phyloP scores from a whole-genome alignment of 805 yeast genomes.

The Kluyveromyces nonfermentans region DNA sequence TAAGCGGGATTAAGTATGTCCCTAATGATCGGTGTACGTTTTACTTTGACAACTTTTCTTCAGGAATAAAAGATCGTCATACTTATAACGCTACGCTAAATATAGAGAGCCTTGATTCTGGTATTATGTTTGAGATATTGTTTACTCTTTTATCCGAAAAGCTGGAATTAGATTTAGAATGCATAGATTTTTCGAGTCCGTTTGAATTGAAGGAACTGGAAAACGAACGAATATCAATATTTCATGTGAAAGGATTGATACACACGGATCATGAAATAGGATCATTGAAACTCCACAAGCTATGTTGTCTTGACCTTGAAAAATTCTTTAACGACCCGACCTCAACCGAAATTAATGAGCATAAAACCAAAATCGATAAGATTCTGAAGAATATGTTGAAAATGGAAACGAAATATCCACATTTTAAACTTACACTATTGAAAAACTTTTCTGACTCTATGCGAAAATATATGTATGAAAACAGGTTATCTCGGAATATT shows the following conservation, averaged over 20 bases:
- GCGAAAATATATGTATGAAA: background rate
- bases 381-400: conserved; percentile 1
- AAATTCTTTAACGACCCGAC: background rate
- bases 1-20: conserved; percentile 12
- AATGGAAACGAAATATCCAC: background rate
- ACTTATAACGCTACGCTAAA: conserved; percentile 12
- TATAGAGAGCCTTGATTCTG: conserved; percentile 9
- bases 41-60: conserved; percentile 12
- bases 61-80: conserved; percentile 6
- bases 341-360: background rate
- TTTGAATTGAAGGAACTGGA: conserved; percentile 12
- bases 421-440: background rate
- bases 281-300: background rate
- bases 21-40: conserved; percentile 9
- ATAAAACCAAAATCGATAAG: conserved; percentile 1
- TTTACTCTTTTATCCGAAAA: conserved; percentile 13
- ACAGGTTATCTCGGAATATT: background rate
- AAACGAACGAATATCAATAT: conserved; percentile 13
- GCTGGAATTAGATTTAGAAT: conserved; percentile 13
- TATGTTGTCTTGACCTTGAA: background rate
- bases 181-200: conserved; percentile 4
- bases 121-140: conserved; percentile 14
- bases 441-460: background rate
- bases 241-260: conserved; percentile 8
- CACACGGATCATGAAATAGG: conserved; percentile 1